A percentile compares a stretch with the other conserved stretches of the same genome.
Evolutionary conservation across 2,329 filamentous ascomycete genomes (phyloP).

Genomic region (Colletotrichum viniferum): DNA sequence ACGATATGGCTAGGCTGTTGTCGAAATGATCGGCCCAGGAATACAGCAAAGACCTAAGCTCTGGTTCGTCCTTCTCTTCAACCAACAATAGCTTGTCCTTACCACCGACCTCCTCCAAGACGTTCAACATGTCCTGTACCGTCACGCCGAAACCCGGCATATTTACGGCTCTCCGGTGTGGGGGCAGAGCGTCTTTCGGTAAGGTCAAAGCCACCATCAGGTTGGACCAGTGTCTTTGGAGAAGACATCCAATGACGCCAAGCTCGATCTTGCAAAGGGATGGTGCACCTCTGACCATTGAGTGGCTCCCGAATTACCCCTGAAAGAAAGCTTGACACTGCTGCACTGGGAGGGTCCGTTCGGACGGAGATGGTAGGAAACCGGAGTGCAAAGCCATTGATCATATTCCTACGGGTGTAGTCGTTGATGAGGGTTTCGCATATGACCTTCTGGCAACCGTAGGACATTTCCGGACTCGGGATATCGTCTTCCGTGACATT

Average conservation of each 20-base stretch:
- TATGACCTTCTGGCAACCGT: slow-evolving; percentile 59
- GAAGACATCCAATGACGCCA: neutral
- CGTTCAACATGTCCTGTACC: neutral
- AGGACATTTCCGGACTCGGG: slow-evolving; percentile 57
- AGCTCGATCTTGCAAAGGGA: neutral
- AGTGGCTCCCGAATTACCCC: neutral
- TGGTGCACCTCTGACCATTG: neutral
- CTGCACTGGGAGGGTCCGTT: neutral
- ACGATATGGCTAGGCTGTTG: neutral
- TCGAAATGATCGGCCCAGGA: neutral
- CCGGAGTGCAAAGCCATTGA: slow-evolving; percentile 60
- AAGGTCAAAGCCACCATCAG: neutral
- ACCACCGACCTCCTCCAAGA: neutral
- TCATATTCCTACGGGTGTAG: slow-evolving; percentile 51
- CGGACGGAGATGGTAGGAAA: slow-evolving; percentile 51
- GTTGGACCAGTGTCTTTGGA: neutral
- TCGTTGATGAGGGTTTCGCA: slow-evolving; percentile 60
- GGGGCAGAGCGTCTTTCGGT: neutral
- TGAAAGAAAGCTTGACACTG: neutral
- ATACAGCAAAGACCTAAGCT: neutral
- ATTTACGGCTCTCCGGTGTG: neutral
- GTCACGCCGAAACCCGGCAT: neutral
- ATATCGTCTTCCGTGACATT: slow-evolving; percentile 47
- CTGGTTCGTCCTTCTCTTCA: neutral
- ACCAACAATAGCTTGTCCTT: neutral